Base-by-base conservation (phyloP, 1,284 basidiomycete species). In the Takashimella tepidaria region DNA sequence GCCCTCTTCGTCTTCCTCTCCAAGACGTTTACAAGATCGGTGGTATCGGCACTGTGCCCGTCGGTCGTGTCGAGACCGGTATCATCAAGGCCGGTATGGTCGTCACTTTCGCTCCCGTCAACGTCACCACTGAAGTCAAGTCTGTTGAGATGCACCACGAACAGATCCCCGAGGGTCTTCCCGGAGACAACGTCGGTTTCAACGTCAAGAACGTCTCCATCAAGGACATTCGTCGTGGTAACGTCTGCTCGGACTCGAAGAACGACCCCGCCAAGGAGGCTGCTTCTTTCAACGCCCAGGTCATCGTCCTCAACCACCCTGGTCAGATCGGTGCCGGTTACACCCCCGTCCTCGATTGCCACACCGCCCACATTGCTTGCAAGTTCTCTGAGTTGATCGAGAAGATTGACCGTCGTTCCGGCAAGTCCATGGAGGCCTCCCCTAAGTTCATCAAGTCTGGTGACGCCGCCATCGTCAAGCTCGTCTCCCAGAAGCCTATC, bases 11-110 rank as follows among this genome's bases (percentile, higher is more conserved):
- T 83, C 93, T 99, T 66, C 95, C 95, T 73, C 92, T 99, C 80
- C 95, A 98, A 85, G 95, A 99, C 85, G 95, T 99, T 73, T 98
- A 99, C 91, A 99, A 99, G 86, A 99, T 99, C 75, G 95, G 95
- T 82, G 95, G 95, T 93, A 99, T 99, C 74, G 95, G 95, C 69
- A 99, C 95, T 72, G 96, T 99, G 71, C 95, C 95, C 77, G 95
- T 99, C 81, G 95, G 95, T 79, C 95, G 96, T 91, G 95, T 98
- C 75, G 95, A 98, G 84, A 98, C 96, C 74, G 95, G 96, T 87
- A 77, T 92, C 79, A 98, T 98, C 86, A 98, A 98, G 85, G 89
- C 92, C 72, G 93, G 95, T 78, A 98, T 98, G 95, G 84, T 98
- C 75, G 95, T 98, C 78, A 87, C 81, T 77, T 98, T 98, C 61